Base-by-base conservation (phyloP, 2,329 filamentous ascomycete species). In the Emergomyces pasteurianus region DNA sequence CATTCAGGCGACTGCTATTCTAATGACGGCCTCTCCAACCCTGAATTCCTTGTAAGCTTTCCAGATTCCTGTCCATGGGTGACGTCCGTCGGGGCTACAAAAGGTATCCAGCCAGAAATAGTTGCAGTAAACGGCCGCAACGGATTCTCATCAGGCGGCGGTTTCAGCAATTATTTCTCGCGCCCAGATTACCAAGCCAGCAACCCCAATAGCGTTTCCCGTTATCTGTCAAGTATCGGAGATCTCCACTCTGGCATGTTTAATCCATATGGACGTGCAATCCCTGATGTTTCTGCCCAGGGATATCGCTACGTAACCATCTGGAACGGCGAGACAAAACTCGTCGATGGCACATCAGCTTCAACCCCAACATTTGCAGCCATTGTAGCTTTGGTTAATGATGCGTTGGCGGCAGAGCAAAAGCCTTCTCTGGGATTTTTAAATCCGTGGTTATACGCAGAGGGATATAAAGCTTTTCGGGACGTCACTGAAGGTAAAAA, bases 221-320 rank as follows among this genome's bases (percentile, higher is more conserved):
- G 31, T 23, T 55, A 55, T 26, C 52, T 55, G 23, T 55, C 28
- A 12, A 40, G 26, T 16, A 55, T 55, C 40, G 34, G 34, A 18
- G 16, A 21, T n/a, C 52, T 55, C n/a, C 52, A 55, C n/a, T 38
- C 31, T 31, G 77, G 77, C 0, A 63, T 80, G 9, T 81, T 77
- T 65, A 80, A 80, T 64, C 68, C 69, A 65, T 40, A 80, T 12
- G 85, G 85, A 0, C 78, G 85, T 61, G 85, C 74, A 0, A 82
- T 84, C 63, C 84, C 85, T 0, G 85, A 87, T 65, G 77, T 87
- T 18, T 73, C 84, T 0, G 83, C 82, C 18, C 82, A 87, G 65
- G 77, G 77, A 9, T 55, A 55, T 38, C 52, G 52, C 52, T 55
- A 40, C n/a, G 52, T 55, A 14, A 55, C 52, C 5, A 55, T 55